Evolutionary conservation across 2,329 filamentous ascomycete species (phyloP), one percentile per base, ranked within the genome.

Genomic region (Trichophaea hybrida): DNA sequence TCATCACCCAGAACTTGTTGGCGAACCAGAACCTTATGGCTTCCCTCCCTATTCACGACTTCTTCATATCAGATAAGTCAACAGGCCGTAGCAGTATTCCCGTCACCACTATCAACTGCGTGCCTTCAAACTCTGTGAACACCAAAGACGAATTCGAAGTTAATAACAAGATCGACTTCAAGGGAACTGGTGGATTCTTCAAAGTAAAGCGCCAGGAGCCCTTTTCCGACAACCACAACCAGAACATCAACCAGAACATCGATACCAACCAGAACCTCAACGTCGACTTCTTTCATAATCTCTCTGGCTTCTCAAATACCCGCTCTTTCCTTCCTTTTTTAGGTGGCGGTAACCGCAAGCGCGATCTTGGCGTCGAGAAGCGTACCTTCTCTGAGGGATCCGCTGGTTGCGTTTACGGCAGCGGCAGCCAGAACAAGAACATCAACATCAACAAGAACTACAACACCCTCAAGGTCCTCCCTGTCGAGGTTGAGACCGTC

Each of bases 191-290:
- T 10, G 61, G 60, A 31, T 64, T 64, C 58, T 64, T 64, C 46
- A 64, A 64, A 51, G 46, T 32, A 12, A 57, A 59, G 57, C 55
- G 58, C 32, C 15, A 24, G 24, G 24, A 24, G 24, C 24, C 3
- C 24, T 24, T 24, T 32, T 54, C 31, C 34, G 13, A 59, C 38
- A 62, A 55, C 44, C 32, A 53, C 31, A 64, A 62, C 57, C 62
- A 64, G 57, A 62, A 64, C 57, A 62, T 64, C 46, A 62, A 62
- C 50, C 62, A 64, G 58, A 64, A 62, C 38, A 62, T 64, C 55
- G 59, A 64, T 48, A 64, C 60, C 46, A 64, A 64, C 55, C 60
- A 62, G 38, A 64, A 64, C 58, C n/a, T 64, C 46, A 60, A 64
- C 35, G 60, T 54, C 32, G 57, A 55, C 54, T 60, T 64, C 34